Conservation (phyloP, 805 yeast genomes). For the Blastobotrys attinorum region DNA sequence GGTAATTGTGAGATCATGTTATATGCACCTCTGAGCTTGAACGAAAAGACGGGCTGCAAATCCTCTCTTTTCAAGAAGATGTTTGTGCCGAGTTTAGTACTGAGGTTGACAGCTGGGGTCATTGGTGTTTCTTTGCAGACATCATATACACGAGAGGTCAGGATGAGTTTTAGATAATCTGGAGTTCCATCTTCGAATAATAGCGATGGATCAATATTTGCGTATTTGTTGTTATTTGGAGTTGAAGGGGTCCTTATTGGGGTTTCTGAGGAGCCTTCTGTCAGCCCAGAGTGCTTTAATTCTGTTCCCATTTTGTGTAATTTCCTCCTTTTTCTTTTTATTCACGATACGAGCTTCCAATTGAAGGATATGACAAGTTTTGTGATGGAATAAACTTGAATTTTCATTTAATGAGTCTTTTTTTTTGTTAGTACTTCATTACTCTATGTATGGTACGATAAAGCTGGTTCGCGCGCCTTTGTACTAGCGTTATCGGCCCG, state of each 20-base stretch:
- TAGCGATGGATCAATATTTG: slow-evolving; percentile 7
- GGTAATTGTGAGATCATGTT: slow-evolving; percentile 87
- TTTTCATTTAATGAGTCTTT: too few relatives aligned
- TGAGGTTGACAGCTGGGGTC: slow-evolving; percentile 62
- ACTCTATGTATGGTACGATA: too few relatives aligned
- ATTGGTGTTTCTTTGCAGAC: slow-evolving; percentile 88
- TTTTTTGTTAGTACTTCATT: too few relatives aligned
- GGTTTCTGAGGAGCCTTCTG: slow-evolving; percentile 6
- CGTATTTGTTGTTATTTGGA: background rate
- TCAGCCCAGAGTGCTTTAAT: slow-evolving; percentile 7
- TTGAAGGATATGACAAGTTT: too few relatives aligned
- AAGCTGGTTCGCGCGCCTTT: too few relatives aligned
- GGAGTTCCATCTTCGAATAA: slow-evolving; percentile 37
- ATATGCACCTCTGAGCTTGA: slow-evolving; percentile 95
- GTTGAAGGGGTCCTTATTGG: background rate
- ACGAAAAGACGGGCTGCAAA: slow-evolving; percentile 86
- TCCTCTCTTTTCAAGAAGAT: slow-evolving; percentile 87
- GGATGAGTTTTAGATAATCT: slow-evolving; percentile 85
- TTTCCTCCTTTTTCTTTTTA: background rate
- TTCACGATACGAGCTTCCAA: background rate
- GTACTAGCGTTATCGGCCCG: too few relatives aligned
- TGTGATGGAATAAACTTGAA: too few relatives aligned
- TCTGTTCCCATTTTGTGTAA: background rate
- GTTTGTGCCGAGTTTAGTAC: slow-evolving; percentile 66
- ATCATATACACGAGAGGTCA: slow-evolving; percentile 91